Evolutionary conservation across 2,329 filamentous ascomycete species (phyloP).

Genomic region (Fusarium xylarioides): DNA sequence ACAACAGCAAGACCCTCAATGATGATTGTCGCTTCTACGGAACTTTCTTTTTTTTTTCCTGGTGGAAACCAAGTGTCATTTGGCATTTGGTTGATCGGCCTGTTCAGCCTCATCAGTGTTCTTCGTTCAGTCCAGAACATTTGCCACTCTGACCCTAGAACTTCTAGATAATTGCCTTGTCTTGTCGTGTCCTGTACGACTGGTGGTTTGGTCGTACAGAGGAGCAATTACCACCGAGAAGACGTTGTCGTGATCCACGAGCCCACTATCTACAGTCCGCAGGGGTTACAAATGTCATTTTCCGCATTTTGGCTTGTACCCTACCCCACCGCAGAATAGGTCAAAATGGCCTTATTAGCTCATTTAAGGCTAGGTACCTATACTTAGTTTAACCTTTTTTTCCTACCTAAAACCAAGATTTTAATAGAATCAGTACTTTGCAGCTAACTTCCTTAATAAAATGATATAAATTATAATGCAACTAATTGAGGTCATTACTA

Average conservation of each 20-base stretch:
- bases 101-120: slow-evolving; percentile 32
- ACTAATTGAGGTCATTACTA: too few species aligned
- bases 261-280: slow-evolving; percentile 21
- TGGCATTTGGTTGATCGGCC: slow-evolving; percentile 14
- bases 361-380: too few species aligned
- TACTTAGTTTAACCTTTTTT: too few species aligned
- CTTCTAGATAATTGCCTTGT: not conserved
- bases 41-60: slow-evolving; percentile 18
- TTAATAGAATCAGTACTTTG: too few species aligned
- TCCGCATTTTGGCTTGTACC: too few species aligned
- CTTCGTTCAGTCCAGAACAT: slow-evolving; percentile 34
- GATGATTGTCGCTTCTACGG: slow-evolving; percentile 16
- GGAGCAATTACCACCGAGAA: slow-evolving; percentile 5
- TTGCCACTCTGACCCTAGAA: slow-evolving; percentile 17
- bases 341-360: too few species aligned
- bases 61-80: slow-evolving; percentile 19
- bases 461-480: too few species aligned
- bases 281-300: too few species aligned
- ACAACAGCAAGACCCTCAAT: slow-evolving; percentile 13
- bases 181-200: not conserved
- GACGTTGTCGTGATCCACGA: slow-evolving; percentile 18
- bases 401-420: too few species aligned
- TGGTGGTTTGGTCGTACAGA: not conserved
- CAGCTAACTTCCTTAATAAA: too few species aligned
- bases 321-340: too few species aligned